phyloP scores from a whole-genome alignment of 169 alveolate species.

The Toxoplasma gondii region DNA sequence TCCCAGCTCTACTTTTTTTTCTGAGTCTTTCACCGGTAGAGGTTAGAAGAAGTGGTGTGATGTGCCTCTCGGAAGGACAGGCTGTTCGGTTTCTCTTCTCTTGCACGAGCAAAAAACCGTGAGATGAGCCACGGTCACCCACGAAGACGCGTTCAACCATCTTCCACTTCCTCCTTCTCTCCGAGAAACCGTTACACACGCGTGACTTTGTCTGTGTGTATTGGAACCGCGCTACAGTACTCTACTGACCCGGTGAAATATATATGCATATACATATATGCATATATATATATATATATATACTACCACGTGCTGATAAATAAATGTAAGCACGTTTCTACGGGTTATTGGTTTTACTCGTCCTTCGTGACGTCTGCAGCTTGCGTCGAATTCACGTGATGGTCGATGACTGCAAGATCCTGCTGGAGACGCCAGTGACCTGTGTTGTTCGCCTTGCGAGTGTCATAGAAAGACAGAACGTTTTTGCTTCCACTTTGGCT shows the following conservation, averaged over 20 bases:
- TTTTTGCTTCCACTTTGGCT: constrained; percentile 23
- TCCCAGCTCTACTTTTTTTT: too few species aligned
- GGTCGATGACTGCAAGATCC: constrained; percentile 49
- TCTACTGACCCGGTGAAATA: background rate
- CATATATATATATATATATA: background rate
- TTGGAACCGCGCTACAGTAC: too few species aligned
- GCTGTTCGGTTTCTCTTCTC: too few species aligned
- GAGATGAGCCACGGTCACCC: too few species aligned
- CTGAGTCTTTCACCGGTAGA: too few species aligned
- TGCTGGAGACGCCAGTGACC: constrained; percentile 66
- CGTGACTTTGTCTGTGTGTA: too few species aligned
- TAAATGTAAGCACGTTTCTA: background rate
- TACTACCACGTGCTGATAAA: background rate
- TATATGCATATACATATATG: background rate
- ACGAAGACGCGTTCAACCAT: too few species aligned
- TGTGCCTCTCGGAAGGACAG: too few species aligned
- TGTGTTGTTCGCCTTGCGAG: constrained; percentile 35
- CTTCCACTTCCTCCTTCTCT: too few species aligned
- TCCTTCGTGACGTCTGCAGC: background rate
- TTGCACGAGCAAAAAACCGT: too few species aligned
- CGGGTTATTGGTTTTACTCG: background rate
- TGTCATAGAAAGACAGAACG: constrained; percentile 34
- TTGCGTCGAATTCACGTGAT: constrained; percentile 27
- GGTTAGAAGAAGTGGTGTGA: too few species aligned
- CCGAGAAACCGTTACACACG: too few species aligned